These are phyloP conservation scores for Thraustochytrium striatum DNA, from an alignment of 352 stramenopile genomes.

Conservation along the genomic window DNA sequence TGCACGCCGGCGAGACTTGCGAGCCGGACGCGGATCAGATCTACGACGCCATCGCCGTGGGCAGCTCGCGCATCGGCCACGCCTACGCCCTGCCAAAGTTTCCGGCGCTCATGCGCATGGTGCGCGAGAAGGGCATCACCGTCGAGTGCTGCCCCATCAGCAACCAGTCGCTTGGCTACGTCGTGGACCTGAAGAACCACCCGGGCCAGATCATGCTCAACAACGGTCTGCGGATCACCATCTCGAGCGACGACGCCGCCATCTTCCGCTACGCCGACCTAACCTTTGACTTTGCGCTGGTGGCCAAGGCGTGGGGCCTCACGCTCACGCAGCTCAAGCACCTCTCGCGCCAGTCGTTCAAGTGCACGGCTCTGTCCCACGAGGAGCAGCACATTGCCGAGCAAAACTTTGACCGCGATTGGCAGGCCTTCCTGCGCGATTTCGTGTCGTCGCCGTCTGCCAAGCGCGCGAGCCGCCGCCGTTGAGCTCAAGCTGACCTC, in stretches of 20 bases:
- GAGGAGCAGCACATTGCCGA: background rate
- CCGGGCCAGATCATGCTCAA: conserved; percentile 49
- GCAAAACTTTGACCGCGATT: conserved; percentile 19
- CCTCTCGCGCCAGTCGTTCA: conserved; percentile 30
- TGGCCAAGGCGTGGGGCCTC: conserved; percentile 49
- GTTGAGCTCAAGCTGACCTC: no score
- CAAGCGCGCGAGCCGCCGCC: background rate
- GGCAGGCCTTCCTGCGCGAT: background rate
- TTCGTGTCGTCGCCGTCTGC: no score
- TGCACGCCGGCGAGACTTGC: conserved; percentile 46
- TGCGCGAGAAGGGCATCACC: conserved; percentile 35
- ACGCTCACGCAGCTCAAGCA: conserved; percentile 44
- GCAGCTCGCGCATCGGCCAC: conserved; percentile 42
- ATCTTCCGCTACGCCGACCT: conserved; percentile 48
- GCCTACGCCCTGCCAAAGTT: conserved; percentile 47
- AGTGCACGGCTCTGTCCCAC: conserved; percentile 33
- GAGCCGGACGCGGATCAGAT: conserved; percentile 37
- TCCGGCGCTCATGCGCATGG: conserved; percentile 47
- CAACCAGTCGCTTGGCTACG: conserved; percentile 48
- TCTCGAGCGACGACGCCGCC: conserved; percentile 46
- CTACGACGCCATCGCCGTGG: conserved; percentile 48
- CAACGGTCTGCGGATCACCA: conserved; percentile 40
- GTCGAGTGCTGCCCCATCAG: conserved; percentile 50
- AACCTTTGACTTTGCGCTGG: conserved; percentile 49
- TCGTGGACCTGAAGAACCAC: conserved; percentile 44